These are phyloP conservation scores for Phytophthora macrochlamydospora DNA, from an alignment of 352 stramenopile species.

Conservation along the genomic window DNA sequence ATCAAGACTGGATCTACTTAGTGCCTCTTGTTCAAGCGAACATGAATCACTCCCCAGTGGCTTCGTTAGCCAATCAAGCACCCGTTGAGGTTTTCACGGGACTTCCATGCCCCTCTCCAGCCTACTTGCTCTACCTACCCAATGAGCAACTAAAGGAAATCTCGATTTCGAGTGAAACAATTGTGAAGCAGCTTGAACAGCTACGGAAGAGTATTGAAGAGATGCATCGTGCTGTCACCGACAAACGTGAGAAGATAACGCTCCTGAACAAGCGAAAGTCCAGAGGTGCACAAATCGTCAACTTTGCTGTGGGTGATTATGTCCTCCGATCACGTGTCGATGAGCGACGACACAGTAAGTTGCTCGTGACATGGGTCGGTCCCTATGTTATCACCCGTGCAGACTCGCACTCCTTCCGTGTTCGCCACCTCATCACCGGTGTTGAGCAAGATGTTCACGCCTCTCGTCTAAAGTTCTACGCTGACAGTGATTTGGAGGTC, in stretches of 20 bases:
- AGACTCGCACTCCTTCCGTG: constrained; percentile 10
- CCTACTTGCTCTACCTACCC: background rate
- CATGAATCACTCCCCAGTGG: constrained; percentile 32
- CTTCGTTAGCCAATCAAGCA: constrained; percentile 16
- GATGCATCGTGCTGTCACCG: constrained; percentile 17
- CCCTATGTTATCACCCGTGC: constrained; percentile 20
- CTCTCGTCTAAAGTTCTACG: constrained; percentile 23
- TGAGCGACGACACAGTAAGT: constrained; percentile 15
- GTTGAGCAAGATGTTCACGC: constrained; percentile 21
- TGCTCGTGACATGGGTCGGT: constrained; percentile 21
- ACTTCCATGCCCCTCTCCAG: background rate
- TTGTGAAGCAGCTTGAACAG: background rate
- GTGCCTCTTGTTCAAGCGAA: constrained; percentile 34
- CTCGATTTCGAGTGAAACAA: too few species aligned
- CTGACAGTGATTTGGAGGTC: constrained; percentile 14
- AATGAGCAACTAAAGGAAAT: too few species aligned
- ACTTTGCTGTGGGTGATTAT: constrained; percentile 23
- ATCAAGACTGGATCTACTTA: constrained; percentile 25
- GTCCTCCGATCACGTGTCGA: constrained; percentile 23
- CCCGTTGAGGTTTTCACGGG: constrained; percentile 30
- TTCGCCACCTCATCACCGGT: constrained; percentile 22
- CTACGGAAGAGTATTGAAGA: constrained; percentile 13
- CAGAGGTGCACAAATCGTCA: constrained; percentile 16
- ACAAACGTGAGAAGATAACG: constrained; percentile 11
- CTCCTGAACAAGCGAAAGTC: constrained; percentile 21